These are phyloP conservation scores for Nicotiana otophora DNA, from an alignment of 257 asterid species.

Conservation along the genomic window DNA sequence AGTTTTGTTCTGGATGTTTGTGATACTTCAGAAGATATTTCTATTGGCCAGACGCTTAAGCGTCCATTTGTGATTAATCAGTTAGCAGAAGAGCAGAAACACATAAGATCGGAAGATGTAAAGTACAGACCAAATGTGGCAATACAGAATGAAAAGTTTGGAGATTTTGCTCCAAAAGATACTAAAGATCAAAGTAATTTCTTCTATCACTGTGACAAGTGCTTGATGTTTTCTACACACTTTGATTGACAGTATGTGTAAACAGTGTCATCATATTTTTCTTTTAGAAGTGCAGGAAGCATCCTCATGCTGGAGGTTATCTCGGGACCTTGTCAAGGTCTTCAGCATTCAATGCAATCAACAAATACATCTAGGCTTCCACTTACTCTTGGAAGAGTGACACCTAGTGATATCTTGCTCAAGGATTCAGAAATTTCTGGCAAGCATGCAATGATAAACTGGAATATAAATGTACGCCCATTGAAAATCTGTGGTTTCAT, in stretches of 20 bases:
- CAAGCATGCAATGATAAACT: slow-evolving; percentile 85
- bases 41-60: slow-evolving; percentile 34
- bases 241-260: slow-evolving; percentile 35
- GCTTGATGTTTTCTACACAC: slow-evolving; percentile 1
- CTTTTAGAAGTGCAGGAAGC: slow-evolving; percentile 98
- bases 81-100: slow-evolving; percentile 22
- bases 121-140: slow-evolving; percentile 19
- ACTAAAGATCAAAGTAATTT: slow-evolving; percentile 61
- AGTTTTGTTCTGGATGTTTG: slow-evolving; percentile 80
- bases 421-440: slow-evolving; percentile 96
- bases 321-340: slow-evolving; percentile 84
- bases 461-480: slow-evolving; percentile 70
- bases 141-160: slow-evolving; percentile 16
- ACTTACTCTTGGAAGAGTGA: slow-evolving; percentile 84
- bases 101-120: slow-evolving; percentile 24
- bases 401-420: slow-evolving; percentile 67
- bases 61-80: slow-evolving; percentile 27
- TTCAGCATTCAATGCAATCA: slow-evolving; percentile 56
- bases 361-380: slow-evolving; percentile 62
- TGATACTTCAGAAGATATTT: slow-evolving; percentile 55
- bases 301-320: slow-evolving; percentile 78
- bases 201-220: slow-evolving; percentile 24
- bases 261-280: slow-evolving; percentile 60
- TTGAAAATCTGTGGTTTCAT: slow-evolving; percentile 10
- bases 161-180: slow-evolving; percentile 28